Percentiles rank a stretch among this genome's conserved stretches.
Conservation (phyloP, 2,329 filamentous ascomycete species). For the Neonectria punicea region DNA sequence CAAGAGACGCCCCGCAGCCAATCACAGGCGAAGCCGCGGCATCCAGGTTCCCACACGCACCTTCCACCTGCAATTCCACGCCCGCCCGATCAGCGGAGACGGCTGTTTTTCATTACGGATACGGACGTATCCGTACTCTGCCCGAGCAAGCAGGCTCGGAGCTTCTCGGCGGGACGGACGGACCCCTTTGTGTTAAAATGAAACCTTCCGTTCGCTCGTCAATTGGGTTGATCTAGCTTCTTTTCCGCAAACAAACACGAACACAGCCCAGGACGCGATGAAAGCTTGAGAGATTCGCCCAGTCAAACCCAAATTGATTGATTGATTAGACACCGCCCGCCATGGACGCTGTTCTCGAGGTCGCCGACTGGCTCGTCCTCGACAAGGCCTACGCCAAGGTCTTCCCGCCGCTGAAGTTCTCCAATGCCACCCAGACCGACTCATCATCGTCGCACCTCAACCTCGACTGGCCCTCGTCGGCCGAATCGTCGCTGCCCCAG, state of each 20-base stretch:
- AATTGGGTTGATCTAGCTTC: neutral
- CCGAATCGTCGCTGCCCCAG: conserved; percentile 49
- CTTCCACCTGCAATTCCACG: neutral
- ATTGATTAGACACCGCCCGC: neutral
- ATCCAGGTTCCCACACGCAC: neutral
- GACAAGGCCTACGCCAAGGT: conserved; percentile 54
- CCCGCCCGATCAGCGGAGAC: too few species aligned
- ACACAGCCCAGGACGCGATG: too few species aligned
- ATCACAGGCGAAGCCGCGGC: neutral
- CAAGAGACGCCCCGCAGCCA: neutral
- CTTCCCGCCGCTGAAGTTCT: conserved; percentile 42
- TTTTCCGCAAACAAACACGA: neutral
- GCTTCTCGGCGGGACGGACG: neutral
- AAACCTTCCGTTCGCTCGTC: neutral
- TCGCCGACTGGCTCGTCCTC: conserved; percentile 54
- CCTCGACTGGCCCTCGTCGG: conserved; percentile 31
- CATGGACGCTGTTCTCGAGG: conserved; percentile 55
- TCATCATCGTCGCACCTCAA: conserved; percentile 6
- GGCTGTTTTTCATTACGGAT: neutral
- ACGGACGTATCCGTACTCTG: neutral
- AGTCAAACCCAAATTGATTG: neutral
- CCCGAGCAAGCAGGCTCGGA: neutral
- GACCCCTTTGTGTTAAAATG: neutral
- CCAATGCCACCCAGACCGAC: conserved; percentile 20
- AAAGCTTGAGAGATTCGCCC: too few species aligned